Conservation (phyloP, 2,329 filamentous ascomycete genomes). For the Colletotrichum cuscutae region DNA sequence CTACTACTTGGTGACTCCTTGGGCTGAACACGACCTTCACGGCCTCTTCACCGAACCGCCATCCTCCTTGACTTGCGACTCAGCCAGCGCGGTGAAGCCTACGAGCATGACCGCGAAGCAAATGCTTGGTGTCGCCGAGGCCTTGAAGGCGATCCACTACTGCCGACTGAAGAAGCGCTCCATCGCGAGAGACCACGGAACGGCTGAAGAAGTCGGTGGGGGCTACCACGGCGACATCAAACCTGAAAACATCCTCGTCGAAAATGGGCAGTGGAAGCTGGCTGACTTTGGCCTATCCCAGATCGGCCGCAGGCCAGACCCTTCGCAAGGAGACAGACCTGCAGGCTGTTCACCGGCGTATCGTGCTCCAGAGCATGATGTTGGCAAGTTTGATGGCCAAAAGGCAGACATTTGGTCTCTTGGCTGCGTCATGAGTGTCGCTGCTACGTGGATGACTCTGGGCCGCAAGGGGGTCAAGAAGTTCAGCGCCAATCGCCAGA, state of each 20-base stretch:
- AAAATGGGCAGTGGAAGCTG: background rate
- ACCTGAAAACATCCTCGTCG: constrained; percentile 8
- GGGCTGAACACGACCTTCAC: background rate
- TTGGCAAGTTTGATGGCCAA: background rate
- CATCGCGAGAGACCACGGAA: background rate
- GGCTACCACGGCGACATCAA: constrained; percentile 12
- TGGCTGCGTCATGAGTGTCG: constrained; percentile 18
- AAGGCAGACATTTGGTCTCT: constrained; percentile 13
- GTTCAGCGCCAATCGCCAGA: background rate
- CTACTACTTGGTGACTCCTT: background rate
- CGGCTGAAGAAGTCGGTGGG: background rate
- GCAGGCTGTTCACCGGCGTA: constrained; percentile 10
- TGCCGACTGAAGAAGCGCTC: background rate
- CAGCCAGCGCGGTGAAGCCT: background rate
- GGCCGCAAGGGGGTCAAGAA: background rate
- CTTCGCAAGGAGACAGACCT: background rate
- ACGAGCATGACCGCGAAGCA: background rate
- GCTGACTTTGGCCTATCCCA: constrained; percentile 5
- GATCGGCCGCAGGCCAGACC: background rate
- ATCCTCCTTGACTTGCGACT: background rate
- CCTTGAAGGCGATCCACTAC: background rate
- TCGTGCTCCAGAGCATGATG: constrained; percentile 13
- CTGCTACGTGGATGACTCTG: constrained; percentile 4
- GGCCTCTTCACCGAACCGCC: background rate
- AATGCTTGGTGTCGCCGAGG: background rate